phyloP scores from a whole-genome alignment of 441 rosid species.

The Erodium texanum region DNA sequence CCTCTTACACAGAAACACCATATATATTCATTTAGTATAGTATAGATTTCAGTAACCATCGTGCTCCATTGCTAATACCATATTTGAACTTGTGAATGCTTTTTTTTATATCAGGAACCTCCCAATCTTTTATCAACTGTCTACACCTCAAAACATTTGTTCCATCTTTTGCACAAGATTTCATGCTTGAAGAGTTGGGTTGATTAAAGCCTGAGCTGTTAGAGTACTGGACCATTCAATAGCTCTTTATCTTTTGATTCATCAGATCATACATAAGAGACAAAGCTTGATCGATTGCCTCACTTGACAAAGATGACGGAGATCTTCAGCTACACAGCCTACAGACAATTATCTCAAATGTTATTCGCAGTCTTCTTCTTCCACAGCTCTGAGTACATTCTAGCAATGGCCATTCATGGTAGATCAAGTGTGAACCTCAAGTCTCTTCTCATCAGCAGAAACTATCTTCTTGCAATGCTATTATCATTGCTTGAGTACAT shows the following conservation, averaged over 20 bases:
- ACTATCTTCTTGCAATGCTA: constrained; percentile 54
- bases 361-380: constrained; percentile 49
- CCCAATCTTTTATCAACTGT: neutral
- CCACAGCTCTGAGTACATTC: constrained; percentile 57
- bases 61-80: neutral
- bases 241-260: constrained; percentile 16
- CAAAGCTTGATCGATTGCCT: constrained; percentile 11
- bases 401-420: constrained; percentile 53
- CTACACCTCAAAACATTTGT: neutral
- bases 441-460: constrained; percentile 58
- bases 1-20: neutral
- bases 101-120: neutral
- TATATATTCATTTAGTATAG: neutral
- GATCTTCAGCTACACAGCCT: constrained; percentile 37
- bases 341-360: constrained; percentile 53
- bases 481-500: constrained; percentile 49
- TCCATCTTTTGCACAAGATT: no score
- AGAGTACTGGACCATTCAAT: constrained; percentile 14
- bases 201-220: constrained; percentile 14
- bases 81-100: neutral
- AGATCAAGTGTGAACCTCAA: constrained; percentile 42
- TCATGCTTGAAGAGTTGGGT: constrained; percentile 13
- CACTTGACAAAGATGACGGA: constrained; percentile 39
- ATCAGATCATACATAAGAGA: neutral
- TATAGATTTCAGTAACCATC: neutral